A percentile compares a stretch with the other conserved stretches of the same genome.
phyloP scores from a whole-genome alignment of 2,329 filamentous ascomycete genomes.

The Rosellinia necatrix region DNA sequence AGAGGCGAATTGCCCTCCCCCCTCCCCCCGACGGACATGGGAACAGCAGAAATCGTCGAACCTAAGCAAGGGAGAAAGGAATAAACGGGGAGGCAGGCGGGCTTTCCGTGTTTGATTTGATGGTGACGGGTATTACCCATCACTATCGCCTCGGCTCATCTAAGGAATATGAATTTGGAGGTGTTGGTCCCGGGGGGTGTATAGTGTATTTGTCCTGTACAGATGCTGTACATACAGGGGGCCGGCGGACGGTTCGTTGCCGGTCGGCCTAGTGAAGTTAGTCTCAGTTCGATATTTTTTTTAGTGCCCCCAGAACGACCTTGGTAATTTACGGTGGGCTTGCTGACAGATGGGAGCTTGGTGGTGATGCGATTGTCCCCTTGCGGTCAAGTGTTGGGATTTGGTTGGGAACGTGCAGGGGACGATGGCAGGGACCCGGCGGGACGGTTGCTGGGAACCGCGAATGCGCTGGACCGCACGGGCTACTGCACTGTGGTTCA shows the following conservation, averaged over 20 bases:
- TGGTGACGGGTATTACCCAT: neutral
- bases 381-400: constrained; percentile 28
- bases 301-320: neutral
- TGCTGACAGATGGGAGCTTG: too few relatives aligned
- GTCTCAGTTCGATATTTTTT: constrained; percentile 7
- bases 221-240: neutral
- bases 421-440: constrained; percentile 30
- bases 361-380: too few relatives aligned
- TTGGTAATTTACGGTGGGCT: too few relatives aligned
- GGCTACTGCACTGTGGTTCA: constrained; percentile 12
- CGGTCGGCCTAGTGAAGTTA: constrained; percentile 24
- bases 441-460: constrained; percentile 33
- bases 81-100: constrained; percentile 1
- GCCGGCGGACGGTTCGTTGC: constrained; percentile 22
- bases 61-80: constrained; percentile 1
- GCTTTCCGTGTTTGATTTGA: constrained; percentile 8
- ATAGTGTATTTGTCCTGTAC: neutral
- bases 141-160: constrained; percentile 1
- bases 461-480: constrained; percentile 4
- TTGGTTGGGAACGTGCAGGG: constrained; percentile 5
- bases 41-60: constrained; percentile 1
- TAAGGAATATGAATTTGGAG: constrained; percentile 15
- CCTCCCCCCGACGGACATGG: constrained; percentile 4
- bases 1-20: too few relatives aligned
- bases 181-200: neutral